A percentile compares a stretch with the other conserved stretches of the same genome.
These are phyloP conservation scores for Magnolia changhungtana DNA, from an alignment of 164 flowering plant genomes.

Conservation along the genomic window DNA sequence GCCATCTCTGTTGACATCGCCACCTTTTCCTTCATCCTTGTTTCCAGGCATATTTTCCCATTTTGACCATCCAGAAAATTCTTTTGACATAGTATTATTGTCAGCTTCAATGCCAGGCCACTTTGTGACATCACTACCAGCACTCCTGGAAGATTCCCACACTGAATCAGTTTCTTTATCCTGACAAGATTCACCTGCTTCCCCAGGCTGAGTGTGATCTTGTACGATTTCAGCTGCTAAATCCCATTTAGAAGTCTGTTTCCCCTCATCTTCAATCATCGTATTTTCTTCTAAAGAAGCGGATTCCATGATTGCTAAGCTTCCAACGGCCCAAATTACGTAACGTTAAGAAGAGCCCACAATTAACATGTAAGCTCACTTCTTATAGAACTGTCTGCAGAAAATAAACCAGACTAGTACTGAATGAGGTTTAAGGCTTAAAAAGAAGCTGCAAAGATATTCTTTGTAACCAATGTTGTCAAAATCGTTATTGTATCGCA, in stretches of 20 bases:
- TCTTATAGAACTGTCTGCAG: neutral
- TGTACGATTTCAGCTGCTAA: conserved; percentile 33
- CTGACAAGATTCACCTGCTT: conserved; percentile 20
- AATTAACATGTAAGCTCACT: neutral
- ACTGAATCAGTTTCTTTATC: conserved; percentile 20
- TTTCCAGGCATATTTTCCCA: conserved; percentile 29
- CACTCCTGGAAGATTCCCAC: conserved; percentile 16
- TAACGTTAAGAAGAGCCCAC: conserved; percentile 2
- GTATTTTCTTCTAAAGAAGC: conserved; percentile 6
- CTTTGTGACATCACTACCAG: conserved; percentile 22
- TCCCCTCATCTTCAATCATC: conserved; percentile 35
- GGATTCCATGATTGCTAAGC: neutral
- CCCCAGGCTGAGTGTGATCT: conserved; percentile 25
- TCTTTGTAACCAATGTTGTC: too few species aligned
- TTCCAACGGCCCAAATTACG: conserved; percentile 1
- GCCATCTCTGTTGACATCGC: conserved; percentile 15
- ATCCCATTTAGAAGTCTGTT: conserved; percentile 57
- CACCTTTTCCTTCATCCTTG: conserved; percentile 30
- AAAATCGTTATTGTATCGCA: too few species aligned
- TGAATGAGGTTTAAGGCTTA: neutral
- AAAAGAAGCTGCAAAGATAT: neutral
- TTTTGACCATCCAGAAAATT: conserved; percentile 21
- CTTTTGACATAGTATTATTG: conserved; percentile 19
- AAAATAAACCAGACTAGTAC: neutral
- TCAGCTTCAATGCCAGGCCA: conserved; percentile 24